A percentile compares a stretch with the other conserved stretches of the same genome.
Conservation (phyloP, 495 filamentous ascomycete species). For the Tuber borchii region DNA sequence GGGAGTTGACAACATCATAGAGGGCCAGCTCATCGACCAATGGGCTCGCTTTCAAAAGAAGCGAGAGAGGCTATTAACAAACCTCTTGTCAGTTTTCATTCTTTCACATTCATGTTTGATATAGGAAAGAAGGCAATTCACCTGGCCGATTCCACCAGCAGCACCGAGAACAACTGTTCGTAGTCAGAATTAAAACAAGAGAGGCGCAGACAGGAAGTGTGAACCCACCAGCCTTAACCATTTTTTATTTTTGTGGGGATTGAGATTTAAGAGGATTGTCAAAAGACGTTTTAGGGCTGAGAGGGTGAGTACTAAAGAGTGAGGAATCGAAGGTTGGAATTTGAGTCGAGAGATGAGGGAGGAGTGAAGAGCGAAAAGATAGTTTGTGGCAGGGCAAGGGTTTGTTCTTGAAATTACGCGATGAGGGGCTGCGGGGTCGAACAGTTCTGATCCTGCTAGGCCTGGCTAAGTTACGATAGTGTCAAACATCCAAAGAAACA, state of each 20-base stretch:
- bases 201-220: not conserved
- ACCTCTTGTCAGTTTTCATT: constrained; percentile 38
- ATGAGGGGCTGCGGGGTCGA: constrained; percentile 1
- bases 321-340: constrained; percentile 31
- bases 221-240: constrained; percentile 80
- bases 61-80: constrained; percentile 74
- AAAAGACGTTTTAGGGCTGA: constrained; percentile 22
- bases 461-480: not conserved
- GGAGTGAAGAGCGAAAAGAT: not conserved
- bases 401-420: not conserved
- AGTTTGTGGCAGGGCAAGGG: constrained; percentile 11
- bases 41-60: constrained; percentile 81
- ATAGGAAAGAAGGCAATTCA: constrained; percentile 42
- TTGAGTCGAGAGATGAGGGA: constrained; percentile 8
- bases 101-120: not conserved
- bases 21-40: constrained; percentile 84
- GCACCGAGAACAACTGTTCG: constrained; percentile 82
- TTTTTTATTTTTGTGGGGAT: constrained; percentile 43
- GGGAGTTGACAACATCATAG: constrained; percentile 99
- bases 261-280: constrained; percentile 12
- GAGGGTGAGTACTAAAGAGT: constrained; percentile 12
- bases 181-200: constrained; percentile 8
- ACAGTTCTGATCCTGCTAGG: not conserved
- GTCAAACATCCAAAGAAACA: not conserved
- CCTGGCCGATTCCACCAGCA: constrained; percentile 97